Conservation (phyloP, 1,139 yeast species). For the Pichia sp. region DNA sequence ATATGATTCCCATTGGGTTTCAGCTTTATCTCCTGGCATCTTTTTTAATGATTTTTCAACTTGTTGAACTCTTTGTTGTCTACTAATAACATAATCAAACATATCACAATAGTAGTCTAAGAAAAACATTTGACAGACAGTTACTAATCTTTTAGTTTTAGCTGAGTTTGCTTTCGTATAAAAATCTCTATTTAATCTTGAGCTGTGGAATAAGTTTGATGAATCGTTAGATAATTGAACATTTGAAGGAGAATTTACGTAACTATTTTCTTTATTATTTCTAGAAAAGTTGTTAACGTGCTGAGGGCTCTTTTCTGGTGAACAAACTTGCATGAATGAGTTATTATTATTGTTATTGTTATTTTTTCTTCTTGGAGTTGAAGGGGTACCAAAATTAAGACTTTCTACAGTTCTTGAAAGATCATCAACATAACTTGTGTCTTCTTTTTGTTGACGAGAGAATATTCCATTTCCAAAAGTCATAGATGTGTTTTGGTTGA, state of each 20-base stretch:
- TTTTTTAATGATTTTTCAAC: constrained; percentile 52
- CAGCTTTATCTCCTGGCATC: constrained; percentile 47
- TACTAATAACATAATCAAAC: constrained; percentile 84
- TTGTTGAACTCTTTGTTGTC: constrained; percentile 70
- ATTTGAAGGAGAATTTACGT: constrained; percentile 15
- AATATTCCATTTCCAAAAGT: constrained; percentile 27
- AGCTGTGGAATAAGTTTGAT: constrained; percentile 9
- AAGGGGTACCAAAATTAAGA: constrained; percentile 25
- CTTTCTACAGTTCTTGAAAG: constrained; percentile 29
- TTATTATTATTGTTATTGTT: constrained; percentile 10
- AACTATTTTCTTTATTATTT: constrained; percentile 33
- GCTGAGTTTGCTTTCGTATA: constrained; percentile 57
- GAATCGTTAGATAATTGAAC: constrained; percentile 23
- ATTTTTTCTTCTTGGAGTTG: constrained; percentile 19
- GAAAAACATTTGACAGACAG: constrained; percentile 74
- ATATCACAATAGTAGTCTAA: constrained; percentile 93
- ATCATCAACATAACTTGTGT: constrained; percentile 26
- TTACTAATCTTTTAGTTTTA: constrained; percentile 79
- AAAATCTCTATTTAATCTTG: constrained; percentile 44
- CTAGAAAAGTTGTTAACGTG: not conserved
- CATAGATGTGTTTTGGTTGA: constrained; percentile 11
- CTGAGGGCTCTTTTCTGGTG: constrained; percentile 25
- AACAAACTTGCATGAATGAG: constrained; percentile 28
- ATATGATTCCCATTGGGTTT: constrained; percentile 74
- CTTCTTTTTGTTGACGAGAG: constrained; percentile 23